These are phyloP conservation scores for Daphne laureola DNA, from an alignment of 441 rosid species.

Conservation along the genomic window DNA sequence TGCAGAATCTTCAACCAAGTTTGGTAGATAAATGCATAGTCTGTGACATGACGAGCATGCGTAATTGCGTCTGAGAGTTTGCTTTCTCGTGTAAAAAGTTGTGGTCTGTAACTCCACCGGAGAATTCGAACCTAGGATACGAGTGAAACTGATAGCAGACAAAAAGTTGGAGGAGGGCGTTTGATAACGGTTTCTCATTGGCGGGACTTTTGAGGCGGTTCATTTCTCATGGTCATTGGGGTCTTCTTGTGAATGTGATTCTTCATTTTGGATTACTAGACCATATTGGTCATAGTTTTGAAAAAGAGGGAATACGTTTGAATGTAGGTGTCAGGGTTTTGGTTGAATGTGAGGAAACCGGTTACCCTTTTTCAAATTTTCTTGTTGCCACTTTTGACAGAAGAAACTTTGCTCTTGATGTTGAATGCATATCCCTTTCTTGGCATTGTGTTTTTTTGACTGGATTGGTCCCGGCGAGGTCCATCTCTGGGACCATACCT, in stretches of 20 bases:
- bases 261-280: conserved; percentile 16
- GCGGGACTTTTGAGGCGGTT: conserved; percentile 36
- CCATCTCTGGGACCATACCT: too few species aligned
- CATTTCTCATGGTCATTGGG: conserved; percentile 4
- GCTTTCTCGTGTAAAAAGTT: background rate
- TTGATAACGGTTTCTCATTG: conserved; percentile 13
- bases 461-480: too few species aligned
- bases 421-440: background rate
- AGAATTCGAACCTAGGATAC: conserved; percentile 15
- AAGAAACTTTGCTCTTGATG: conserved; percentile 8
- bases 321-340: conserved; percentile 18
- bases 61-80: too few species aligned
- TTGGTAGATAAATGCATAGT: background rate
- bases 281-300: background rate
- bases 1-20: background rate
- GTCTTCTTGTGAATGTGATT: conserved; percentile 31
- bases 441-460: too few species aligned
- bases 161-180: background rate
- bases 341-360: conserved; percentile 18
- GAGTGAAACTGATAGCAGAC: conserved; percentile 8
- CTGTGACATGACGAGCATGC: background rate
- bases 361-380: background rate
- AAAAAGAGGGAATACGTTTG: conserved; percentile 26
- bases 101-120: background rate
- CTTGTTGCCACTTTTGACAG: conserved; percentile 4